These are phyloP conservation scores for Ensete ventricosum DNA, from an alignment of 176 grass and related monocot species.

Conservation along the genomic window DNA sequence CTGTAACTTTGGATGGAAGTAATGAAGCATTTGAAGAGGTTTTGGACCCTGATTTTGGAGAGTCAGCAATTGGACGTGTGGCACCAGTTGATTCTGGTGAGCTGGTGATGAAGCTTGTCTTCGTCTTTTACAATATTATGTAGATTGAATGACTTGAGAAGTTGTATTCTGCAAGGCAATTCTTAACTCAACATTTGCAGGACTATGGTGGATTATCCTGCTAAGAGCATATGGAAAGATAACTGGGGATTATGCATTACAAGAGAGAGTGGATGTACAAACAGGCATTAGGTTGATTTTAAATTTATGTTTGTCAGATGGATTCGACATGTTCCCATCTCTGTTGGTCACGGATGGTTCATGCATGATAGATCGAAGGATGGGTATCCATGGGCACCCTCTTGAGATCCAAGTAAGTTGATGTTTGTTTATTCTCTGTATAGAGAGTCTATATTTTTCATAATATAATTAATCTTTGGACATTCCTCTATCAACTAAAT, in stretches of 20 bases:
- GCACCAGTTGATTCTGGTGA: slow-evolving; percentile 95
- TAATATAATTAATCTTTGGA: not conserved
- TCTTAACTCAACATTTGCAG: slow-evolving; percentile 33
- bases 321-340: slow-evolving; percentile 96
- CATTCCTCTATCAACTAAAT: not conserved
- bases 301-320: slow-evolving; percentile 91
- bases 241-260: slow-evolving; percentile 79
- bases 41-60: slow-evolving; percentile 93
- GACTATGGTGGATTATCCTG: slow-evolving; percentile 97
- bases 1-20: slow-evolving; percentile 87
- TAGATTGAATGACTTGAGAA: not conserved
- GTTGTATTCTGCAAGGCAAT: not conserved
- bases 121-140: slow-evolving; percentile 2
- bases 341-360: slow-evolving; percentile 92
- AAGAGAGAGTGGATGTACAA: slow-evolving; percentile 94
- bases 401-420: slow-evolving; percentile 91
- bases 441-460: not conserved
- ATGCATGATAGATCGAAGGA: slow-evolving; percentile 95
- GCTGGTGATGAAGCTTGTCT: slow-evolving; percentile 4
- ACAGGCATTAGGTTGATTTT: slow-evolving; percentile 81
- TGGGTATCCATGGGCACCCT: slow-evolving; percentile 97
- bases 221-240: slow-evolving; percentile 89
- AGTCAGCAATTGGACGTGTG: slow-evolving; percentile 91
- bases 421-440: not conserved
- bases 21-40: slow-evolving; percentile 94